Base-by-base conservation (phyloP, 2,329 filamentous ascomycete genomes). In the Pestalotiopsis fici region DNA sequence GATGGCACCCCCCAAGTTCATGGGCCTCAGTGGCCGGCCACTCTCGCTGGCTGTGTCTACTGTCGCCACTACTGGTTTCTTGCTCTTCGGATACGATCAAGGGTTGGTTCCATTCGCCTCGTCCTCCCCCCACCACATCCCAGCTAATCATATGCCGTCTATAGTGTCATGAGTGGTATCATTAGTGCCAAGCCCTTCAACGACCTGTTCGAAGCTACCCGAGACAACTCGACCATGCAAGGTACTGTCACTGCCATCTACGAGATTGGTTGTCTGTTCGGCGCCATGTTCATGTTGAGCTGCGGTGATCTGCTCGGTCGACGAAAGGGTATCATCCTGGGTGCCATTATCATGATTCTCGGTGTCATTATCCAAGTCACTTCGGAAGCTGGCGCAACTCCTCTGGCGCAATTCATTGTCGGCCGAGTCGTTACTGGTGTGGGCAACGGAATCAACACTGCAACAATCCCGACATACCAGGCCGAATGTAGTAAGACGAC, bases 11-110 rank as follows among this genome's bases (percentile, higher is more conserved):
- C 85, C 86, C 64, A 83, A 74, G 21, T 90, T 83, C 74, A 85
- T 86, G 75, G 88, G 89, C 77, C 81, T 91, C 68, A 85, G 84
- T 43, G 90, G 90, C 75, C 83, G 81, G 71, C 81, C 79, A 47
- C 82, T 91, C 65, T 87, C 85, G 21, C 72, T 89, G 69, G 80
- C 84, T 50, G 83, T 91, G 59, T 89, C 89, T 1, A 83, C 85
- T n/a, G 84, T 91, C 28, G 88, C 89, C 3, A 91, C 89, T 0
- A 89, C 87, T 62, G 88, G 87, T 25, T 90, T 90, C 79, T 75
- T 89, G 31, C 82, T 88, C n/a, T 88, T 87, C 68, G 86, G 86
- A 66, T 88, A 88, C 73, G 86, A 88, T 68, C 86, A 84, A 76
- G 82, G 80, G 80, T 83, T 73, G 70, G 79, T 75, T 13, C 15